Percentiles rank a stretch among this genome's conserved stretches.
Conservation (phyloP, 495 filamentous ascomycete species). For the Neurospora sp. region DNA sequence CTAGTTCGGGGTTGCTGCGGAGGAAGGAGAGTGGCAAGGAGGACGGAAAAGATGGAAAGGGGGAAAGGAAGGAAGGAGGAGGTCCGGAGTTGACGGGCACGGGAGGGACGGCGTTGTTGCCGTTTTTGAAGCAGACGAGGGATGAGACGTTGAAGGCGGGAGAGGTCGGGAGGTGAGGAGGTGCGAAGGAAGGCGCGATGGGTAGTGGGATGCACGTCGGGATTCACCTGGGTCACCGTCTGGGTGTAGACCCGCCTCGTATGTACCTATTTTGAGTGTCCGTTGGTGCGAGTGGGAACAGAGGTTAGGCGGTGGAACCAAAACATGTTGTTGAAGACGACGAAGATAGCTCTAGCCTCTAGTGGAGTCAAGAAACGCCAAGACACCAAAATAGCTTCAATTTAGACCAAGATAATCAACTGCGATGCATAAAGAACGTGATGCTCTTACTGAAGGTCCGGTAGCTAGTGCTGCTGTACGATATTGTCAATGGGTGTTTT, state of each 20-base stretch:
- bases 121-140: conserved; percentile 88
- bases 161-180: not conserved
- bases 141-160: conserved; percentile 56
- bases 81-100: conserved; percentile 65
- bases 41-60: no score
- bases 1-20: conserved; percentile 26
- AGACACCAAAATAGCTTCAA: not conserved
- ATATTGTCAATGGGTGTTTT: not conserved
- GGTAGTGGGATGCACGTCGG: not conserved
- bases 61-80: no score
- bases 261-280: no score
- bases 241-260: no score
- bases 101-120: conserved; percentile 81
- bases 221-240: no score
- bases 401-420: not conserved
- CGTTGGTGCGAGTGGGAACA: no score
- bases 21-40: not conserved
- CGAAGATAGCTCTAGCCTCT: not conserved
- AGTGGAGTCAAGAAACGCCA: not conserved
- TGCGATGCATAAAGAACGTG: not conserved
- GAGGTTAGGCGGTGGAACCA: not conserved
- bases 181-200: not conserved
- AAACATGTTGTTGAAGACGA: not conserved
- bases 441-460: not conserved
- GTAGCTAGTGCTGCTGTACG: not conserved